Conservation (phyloP, 805 yeast genomes). For the Metschnikowia anglica region DNA sequence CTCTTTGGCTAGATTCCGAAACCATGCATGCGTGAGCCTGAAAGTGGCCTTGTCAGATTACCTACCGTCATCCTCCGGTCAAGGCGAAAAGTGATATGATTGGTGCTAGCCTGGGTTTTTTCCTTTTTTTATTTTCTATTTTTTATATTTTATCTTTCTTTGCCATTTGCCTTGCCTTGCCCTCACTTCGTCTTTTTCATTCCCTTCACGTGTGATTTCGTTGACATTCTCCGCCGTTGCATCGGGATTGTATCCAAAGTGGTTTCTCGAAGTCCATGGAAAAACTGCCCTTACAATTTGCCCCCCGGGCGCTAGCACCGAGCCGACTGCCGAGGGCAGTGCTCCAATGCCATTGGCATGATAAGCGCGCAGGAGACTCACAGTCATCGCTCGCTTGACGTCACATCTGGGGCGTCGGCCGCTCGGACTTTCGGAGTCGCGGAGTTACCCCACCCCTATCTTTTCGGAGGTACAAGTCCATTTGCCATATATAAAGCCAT, state of each 20-base stretch:
- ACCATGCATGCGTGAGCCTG: no score
- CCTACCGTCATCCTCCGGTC: no score
- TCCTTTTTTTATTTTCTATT: not conserved
- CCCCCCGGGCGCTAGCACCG: no score
- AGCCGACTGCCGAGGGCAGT: not conserved
- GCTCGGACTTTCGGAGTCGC: slow-evolving; percentile 10
- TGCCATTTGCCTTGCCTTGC: no score
- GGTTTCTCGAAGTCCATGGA: no score
- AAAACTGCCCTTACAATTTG: no score
- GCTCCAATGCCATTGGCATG: slow-evolving; percentile 8
- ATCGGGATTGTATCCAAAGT: no score
- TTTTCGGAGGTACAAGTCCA: slow-evolving; percentile 23
- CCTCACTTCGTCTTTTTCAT: not conserved
- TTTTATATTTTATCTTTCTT: not conserved
- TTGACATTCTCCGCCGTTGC: not conserved
- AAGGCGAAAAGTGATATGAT: no score
- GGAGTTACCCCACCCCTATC: slow-evolving; percentile 12
- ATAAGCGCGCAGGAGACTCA: slow-evolving; percentile 11
- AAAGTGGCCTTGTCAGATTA: no score
- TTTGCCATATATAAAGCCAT: slow-evolving; percentile 11
- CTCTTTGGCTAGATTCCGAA: no score
- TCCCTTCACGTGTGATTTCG: not conserved
- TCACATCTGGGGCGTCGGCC: slow-evolving; percentile 10
- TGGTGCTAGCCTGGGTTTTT: not conserved
- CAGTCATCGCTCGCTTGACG: slow-evolving; percentile 14